Conservation (phyloP, 1,284 basidiomycete genomes). For the Cutaneotrichosporon mucoides region DNA sequence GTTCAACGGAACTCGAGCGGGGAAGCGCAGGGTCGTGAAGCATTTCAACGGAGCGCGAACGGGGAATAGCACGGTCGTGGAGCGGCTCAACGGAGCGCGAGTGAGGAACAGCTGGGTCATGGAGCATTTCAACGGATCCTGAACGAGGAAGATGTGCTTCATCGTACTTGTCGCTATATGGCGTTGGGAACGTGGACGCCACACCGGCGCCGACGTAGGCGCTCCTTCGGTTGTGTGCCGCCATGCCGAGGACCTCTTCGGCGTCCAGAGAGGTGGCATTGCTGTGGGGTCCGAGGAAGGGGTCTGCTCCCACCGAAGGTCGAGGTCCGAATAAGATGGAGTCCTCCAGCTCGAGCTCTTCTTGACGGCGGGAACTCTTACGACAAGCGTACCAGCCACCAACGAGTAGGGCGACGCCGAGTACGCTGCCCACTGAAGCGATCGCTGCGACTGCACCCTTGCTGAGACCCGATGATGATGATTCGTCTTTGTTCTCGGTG, state of each 20-base stretch:
- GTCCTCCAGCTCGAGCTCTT: neutral
- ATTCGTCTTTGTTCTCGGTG: neutral
- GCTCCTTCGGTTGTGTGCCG: neutral
- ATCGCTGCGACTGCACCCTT: neutral
- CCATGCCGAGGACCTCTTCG: neutral
- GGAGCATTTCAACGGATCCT: no score
- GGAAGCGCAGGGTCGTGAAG: no score
- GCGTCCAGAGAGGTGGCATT: neutral
- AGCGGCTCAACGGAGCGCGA: no score
- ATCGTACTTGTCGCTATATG: neutral
- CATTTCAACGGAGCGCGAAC: no score
- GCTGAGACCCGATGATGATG: neutral
- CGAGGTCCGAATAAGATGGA: neutral
- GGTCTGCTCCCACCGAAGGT: neutral
- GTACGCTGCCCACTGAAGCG: neutral
- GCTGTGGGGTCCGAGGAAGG: neutral
- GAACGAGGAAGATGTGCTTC: neutral
- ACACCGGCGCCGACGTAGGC: neutral
- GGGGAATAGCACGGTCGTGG: no score
- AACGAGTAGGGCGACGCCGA: neutral
- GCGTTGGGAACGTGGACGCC: neutral
- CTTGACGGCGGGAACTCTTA: neutral
- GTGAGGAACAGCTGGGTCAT: no score
- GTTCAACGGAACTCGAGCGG: no score
- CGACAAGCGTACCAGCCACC: neutral